A percentile compares a stretch with the other conserved stretches of the same genome.
Conservation (phyloP, 495 filamentous ascomycete genomes). For the Podospora didyma region DNA sequence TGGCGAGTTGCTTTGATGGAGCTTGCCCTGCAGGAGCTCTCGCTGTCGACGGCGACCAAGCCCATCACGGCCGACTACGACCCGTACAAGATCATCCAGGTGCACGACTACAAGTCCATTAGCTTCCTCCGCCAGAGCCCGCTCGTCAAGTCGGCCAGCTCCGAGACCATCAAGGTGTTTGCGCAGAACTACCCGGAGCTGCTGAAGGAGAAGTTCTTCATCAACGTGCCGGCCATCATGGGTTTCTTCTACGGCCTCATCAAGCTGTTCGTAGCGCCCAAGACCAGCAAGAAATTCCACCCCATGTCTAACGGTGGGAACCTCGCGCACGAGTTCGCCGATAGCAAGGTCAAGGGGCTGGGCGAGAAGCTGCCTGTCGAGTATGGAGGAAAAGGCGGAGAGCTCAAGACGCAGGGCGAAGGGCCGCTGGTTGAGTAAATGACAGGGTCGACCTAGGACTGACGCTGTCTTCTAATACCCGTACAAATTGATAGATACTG, state of each 20-base stretch:
- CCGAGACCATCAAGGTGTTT: constrained; percentile 75
- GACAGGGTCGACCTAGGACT: neutral
- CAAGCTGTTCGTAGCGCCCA: constrained; percentile 72
- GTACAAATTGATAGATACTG: too few relatives aligned
- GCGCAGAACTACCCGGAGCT: constrained; percentile 80
- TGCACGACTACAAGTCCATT: constrained; percentile 85
- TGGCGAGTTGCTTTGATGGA: constrained; percentile 91
- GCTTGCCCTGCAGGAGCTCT: constrained; percentile 64
- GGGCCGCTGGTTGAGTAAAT: constrained; percentile 21
- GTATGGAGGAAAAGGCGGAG: constrained; percentile 69
- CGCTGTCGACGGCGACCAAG: constrained; percentile 58
- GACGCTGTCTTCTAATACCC: too few relatives aligned
- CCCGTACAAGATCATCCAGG: constrained; percentile 81
- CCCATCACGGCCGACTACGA: constrained; percentile 75
- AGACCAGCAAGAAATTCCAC: constrained; percentile 82
- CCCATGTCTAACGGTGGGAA: constrained; percentile 72
- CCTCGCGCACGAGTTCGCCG: constrained; percentile 58
- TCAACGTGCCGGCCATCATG: constrained; percentile 86
- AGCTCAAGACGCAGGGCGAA: constrained; percentile 36
- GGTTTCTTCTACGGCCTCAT: constrained; percentile 77
- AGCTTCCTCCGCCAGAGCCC: constrained; percentile 74
- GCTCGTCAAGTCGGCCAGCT: constrained; percentile 62
- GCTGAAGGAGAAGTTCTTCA: constrained; percentile 83
- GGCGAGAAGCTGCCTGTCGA: constrained; percentile 60
- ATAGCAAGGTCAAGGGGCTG: constrained; percentile 42